Conservation (phyloP, 1,284 basidiomycete species). For the Fomitopsis palustris region DNA sequence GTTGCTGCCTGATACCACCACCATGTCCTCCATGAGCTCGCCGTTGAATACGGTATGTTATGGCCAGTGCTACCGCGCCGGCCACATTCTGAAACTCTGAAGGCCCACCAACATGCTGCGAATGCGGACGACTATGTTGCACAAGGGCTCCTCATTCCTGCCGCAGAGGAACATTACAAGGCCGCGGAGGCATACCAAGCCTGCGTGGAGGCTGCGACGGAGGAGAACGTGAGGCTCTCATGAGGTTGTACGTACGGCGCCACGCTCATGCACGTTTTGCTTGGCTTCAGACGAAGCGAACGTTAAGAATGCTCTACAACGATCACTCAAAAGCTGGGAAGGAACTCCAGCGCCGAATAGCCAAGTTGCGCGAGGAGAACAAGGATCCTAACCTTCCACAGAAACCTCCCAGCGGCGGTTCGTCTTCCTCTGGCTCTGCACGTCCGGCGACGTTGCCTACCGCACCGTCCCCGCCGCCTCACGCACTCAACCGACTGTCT, state of each 20-base stretch:
- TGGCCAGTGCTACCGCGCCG: background rate
- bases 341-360: constrained; percentile 67
- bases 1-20: constrained; percentile 1
- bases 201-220: constrained; percentile 65
- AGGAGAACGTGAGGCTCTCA: constrained; percentile 55
- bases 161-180: constrained; percentile 59
- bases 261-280: constrained; percentile 6
- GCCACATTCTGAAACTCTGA: constrained; percentile 2
- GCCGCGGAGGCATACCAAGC: constrained; percentile 71
- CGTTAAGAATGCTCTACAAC: constrained; percentile 66
- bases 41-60: constrained; percentile 32
- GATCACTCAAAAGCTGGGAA: constrained; percentile 66
- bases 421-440: constrained; percentile 13
- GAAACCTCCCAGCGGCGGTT: constrained; percentile 24
- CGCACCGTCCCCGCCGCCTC: constrained; percentile 42
- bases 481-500: constrained; percentile 40
- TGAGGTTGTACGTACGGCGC: background rate
- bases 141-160: constrained; percentile 63
- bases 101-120: constrained; percentile 81
- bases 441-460: constrained; percentile 20
- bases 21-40: constrained; percentile 29
- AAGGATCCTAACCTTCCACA: constrained; percentile 62
- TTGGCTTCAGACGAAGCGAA: constrained; percentile 61
- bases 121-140: constrained; percentile 69
- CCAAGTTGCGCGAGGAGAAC: constrained; percentile 66